A percentile compares a stretch with the other conserved stretches of the same genome.
These are phyloP conservation scores for Harrya chromipes DNA, from an alignment of 768 basidiomycete genomes.

Conservation along the genomic window DNA sequence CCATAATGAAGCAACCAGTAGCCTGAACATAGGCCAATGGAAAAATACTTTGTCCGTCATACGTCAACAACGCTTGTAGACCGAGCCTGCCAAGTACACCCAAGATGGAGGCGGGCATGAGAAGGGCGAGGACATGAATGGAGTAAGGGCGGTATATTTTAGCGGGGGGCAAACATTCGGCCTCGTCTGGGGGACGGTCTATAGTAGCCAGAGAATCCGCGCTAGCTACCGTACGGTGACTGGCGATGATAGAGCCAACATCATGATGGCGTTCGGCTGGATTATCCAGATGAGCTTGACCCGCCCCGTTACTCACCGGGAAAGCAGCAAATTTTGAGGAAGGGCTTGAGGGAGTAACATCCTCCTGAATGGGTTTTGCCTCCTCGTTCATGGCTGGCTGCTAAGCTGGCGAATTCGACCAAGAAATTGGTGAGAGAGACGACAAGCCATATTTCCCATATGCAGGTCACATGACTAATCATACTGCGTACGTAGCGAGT, in stretches of 20 bases:
- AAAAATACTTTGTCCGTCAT: conserved; percentile 75
- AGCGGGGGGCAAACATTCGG: conserved; percentile 30
- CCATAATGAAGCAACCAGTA: conserved; percentile 91
- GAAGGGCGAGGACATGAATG: conserved; percentile 60
- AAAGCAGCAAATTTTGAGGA: background rate
- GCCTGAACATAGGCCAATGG: conserved; percentile 83
- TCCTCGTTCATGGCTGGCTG: conserved; percentile 3
- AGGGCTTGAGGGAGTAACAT: background rate
- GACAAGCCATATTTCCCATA: background rate
- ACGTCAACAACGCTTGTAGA: conserved; percentile 66
- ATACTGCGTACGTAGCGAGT: background rate
- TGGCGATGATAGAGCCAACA: conserved; percentile 35
- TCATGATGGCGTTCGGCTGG: conserved; percentile 19
- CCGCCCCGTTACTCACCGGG: conserved; percentile 2
- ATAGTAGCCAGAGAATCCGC: conserved; percentile 40
- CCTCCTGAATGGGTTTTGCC: background rate
- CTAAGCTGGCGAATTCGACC: too few species aligned
- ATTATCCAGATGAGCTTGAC: background rate
- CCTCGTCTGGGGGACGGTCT: conserved; percentile 39
- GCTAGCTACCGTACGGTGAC: conserved; percentile 30
- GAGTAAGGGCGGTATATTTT: conserved; percentile 54
- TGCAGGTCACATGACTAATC: conserved; percentile 11
- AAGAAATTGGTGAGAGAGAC: background rate
- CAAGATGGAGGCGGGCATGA: conserved; percentile 80
- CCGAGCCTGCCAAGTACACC: conserved; percentile 86